Evolutionary conservation across 1,139 yeast genomes (phyloP).

Genomic region (Sugiyamaella sp.): DNA sequence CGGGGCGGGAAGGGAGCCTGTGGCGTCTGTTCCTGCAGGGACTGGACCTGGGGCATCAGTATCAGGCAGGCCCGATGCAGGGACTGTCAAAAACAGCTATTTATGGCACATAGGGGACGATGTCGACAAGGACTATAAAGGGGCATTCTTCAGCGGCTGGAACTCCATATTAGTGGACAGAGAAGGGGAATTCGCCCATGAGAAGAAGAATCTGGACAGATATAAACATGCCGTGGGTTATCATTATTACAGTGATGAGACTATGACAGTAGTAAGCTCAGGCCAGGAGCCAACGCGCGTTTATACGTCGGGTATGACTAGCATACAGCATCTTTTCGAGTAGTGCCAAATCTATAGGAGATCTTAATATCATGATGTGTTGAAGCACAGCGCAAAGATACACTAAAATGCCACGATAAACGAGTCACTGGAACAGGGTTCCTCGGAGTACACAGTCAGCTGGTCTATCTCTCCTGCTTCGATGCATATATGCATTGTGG

Average conservation of each 20-base stretch:
- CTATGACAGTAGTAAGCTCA: slow-evolving; percentile 8
- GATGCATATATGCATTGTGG: too few relatives aligned
- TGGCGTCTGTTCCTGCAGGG: not conserved
- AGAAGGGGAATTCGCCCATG: slow-evolving; percentile 15
- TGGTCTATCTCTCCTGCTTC: too few relatives aligned
- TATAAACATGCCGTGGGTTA: not conserved
- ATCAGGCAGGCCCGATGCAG: slow-evolving; percentile 3
- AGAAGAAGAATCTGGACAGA: not conserved
- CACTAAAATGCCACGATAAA: too few relatives aligned
- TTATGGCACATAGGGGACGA: slow-evolving; percentile 40
- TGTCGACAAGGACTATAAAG: slow-evolving; percentile 32
- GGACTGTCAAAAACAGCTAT: not conserved
- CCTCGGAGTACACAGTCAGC: too few relatives aligned
- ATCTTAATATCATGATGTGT: not conserved
- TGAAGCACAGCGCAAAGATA: too few relatives aligned
- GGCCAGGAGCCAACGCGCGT: slow-evolving; percentile 11
- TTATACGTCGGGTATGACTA: slow-evolving; percentile 14
- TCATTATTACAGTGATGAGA: slow-evolving; percentile 6
- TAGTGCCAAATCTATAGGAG: not conserved
- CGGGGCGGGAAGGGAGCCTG: not conserved
- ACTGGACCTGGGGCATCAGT: not conserved
- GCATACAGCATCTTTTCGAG: slow-evolving; percentile 12
- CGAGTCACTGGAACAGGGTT: too few relatives aligned
- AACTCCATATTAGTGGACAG: slow-evolving; percentile 36
- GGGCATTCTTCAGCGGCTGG: slow-evolving; percentile 35